Evolutionary conservation across 495 filamentous ascomycete species (phyloP).

Genomic region (Podospora appendiculata): DNA sequence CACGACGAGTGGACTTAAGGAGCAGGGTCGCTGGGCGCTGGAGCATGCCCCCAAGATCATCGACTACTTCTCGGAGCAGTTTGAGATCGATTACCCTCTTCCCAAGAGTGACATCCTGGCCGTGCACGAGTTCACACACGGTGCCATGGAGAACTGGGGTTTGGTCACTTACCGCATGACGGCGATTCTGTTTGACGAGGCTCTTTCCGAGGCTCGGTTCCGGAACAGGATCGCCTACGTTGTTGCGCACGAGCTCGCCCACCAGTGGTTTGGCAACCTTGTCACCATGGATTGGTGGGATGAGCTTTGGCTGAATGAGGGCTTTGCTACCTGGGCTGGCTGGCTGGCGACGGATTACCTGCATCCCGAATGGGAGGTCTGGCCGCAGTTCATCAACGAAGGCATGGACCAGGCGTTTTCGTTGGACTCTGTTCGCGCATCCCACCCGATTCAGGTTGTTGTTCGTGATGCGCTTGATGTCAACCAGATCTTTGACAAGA

Average conservation of each 20-base stretch:
- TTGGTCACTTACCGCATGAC: conserved; percentile 93
- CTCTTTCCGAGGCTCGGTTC: conserved; percentile 77
- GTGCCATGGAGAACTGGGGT: conserved; percentile 80
- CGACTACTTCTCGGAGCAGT: conserved; percentile 92
- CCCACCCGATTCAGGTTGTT: conserved; percentile 91
- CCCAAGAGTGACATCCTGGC: conserved; percentile 93
- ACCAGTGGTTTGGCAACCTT: conserved; percentile 98
- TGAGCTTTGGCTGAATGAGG: conserved; percentile 94
- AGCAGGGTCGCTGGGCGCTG: conserved; percentile 79
- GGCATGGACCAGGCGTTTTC: conserved; percentile 83
- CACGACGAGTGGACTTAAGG: conserved; percentile 81
- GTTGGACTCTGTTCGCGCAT: conserved; percentile 79
- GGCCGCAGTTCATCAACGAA: conserved; percentile 93
- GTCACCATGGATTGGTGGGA: conserved; percentile 91
- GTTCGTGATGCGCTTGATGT: conserved; percentile 86
- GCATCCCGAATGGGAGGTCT: conserved; percentile 91
- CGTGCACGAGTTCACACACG: conserved; percentile 80
- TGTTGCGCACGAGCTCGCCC: conserved; percentile 88
- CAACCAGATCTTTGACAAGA: conserved; percentile 93
- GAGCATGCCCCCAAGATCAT: conserved; percentile 82
- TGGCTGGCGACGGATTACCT: conserved; percentile 90
- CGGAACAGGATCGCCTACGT: conserved; percentile 92
- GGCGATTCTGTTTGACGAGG: conserved; percentile 86
- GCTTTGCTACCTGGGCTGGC: conserved; percentile 96
- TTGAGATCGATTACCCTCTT: conserved; percentile 89